Base-by-base conservation (phyloP, 2,329 filamentous ascomycete genomes). In the Ilyonectria destructans region DNA sequence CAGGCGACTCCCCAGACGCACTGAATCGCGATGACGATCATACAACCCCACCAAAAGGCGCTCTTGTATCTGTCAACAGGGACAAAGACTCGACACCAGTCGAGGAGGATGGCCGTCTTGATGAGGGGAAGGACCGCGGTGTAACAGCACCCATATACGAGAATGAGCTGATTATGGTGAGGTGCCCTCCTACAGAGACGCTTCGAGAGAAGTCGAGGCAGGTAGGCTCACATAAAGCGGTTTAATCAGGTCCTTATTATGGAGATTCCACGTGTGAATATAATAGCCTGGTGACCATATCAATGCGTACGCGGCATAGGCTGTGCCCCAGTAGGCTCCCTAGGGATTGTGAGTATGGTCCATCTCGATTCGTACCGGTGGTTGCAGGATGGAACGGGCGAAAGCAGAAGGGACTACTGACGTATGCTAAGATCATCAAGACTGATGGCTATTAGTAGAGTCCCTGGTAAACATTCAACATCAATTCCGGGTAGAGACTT, bases 241-340 rank as follows among this genome's bases (percentile, higher is more conserved):
- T 2, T 33, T 8, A 6, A 69, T 35, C 4, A 69, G 59, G 12
- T 69, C 58, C 9, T 58, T 21, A 15, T 60, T 52, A 10, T 37
- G 40, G 17, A 69, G 67, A 48, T 69, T 62, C 63, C 67, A 69
- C 10, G 55, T 58, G 23, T 69, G 67, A 1, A 69, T 62, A 31
- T 63, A 69, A 43, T 69, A 69, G 5, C 67, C 67, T 0, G 67
- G 67, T 19, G 62, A 60, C 48, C 49, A 52, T 6, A 69, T 60
- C 49, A 69, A 29, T 3, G 49, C 43, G 19, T 69, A 69, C 2
- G 46, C 58, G 6, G 58, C 58, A 23, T 66, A 67, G 2, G 62
- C 59, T n/a, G 58, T 62, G 15, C 67, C 67, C 67, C 67, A 69
- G 29, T 66, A 69, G 13, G 59, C 59, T 35, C 62, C 66, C 65